phyloP scores from a whole-genome alignment of 208 protist species.

The Trypanosoma scelopori region DNA sequence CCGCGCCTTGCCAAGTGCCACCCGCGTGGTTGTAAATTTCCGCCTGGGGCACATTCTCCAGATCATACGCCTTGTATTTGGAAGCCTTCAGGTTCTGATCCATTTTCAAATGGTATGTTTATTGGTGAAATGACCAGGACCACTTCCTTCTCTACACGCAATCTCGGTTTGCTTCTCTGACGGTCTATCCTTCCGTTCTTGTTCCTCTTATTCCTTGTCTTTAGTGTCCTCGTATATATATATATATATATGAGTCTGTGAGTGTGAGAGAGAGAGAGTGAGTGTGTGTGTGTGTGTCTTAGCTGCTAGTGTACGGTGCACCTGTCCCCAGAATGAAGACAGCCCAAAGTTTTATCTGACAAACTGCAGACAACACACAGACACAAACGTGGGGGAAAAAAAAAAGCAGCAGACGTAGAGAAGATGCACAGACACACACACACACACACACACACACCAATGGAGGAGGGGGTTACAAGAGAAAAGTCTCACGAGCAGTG shows the following conservation, averaged over 20 bases:
- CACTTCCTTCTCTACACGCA: too few species aligned
- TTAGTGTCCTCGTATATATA: background rate
- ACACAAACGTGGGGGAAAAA: background rate
- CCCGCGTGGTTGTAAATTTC: slow-evolving; percentile 5
- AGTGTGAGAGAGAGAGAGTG: too few species aligned
- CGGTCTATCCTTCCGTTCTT: background rate
- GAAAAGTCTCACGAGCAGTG: too few species aligned
- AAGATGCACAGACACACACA: too few species aligned
- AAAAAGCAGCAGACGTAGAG: too few species aligned
- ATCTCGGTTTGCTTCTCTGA: too few species aligned
- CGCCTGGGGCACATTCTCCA: slow-evolving; percentile 14
- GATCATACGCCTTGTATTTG: slow-evolving; percentile 18
- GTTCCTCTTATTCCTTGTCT: slow-evolving; percentile 6
- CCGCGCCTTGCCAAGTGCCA: slow-evolving; percentile 9
- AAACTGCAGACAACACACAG: background rate
- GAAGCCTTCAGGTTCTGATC: slow-evolving; percentile 13
- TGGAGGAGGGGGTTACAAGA: too few species aligned
- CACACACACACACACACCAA: too few species aligned
- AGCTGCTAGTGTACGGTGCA: background rate
- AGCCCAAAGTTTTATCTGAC: too few species aligned
- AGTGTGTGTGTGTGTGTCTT: slow-evolving; percentile 2
- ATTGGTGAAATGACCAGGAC: background rate
- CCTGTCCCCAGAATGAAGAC: background rate
- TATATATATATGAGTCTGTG: slow-evolving; percentile 2
- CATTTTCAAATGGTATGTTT: slow-evolving; percentile 6